Evolutionary conservation across 176 grass and related monocot genomes (phyloP).

Genomic region (Bonia amplexicaulis): DNA sequence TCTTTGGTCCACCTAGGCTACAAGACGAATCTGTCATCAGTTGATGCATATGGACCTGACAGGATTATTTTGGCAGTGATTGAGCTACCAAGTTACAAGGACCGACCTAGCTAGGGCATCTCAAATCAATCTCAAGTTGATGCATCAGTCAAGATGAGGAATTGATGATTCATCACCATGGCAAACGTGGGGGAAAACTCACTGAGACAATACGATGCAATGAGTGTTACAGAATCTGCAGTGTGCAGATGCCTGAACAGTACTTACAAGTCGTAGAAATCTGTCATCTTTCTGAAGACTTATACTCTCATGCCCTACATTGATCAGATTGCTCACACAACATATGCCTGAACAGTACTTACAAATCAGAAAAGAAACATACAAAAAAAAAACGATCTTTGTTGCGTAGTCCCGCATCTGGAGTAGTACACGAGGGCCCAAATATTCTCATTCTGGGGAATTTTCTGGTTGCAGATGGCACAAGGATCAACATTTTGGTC

Average conservation of each 20-base stretch:
- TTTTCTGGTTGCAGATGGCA: neutral
- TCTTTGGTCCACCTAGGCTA: neutral
- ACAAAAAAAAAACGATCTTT: neutral
- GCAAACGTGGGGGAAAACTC: neutral
- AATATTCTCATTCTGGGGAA: neutral
- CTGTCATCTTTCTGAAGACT: too few relatives aligned
- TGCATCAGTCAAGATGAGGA: neutral
- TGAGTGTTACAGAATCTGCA: too few relatives aligned
- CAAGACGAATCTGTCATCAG: neutral
- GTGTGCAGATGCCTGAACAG: too few relatives aligned
- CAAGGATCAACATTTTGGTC: neutral
- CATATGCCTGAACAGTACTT: neutral
- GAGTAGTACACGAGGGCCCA: neutral
- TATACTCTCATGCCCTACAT: too few relatives aligned
- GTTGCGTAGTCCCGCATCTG: neutral
- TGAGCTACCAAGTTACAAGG: neutral
- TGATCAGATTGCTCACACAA: too few relatives aligned
- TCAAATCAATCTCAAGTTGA: neutral
- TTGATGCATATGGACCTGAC: neutral
- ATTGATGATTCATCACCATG: neutral
- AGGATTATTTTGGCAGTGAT: neutral
- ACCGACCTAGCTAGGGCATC: neutral
- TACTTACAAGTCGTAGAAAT: too few relatives aligned
- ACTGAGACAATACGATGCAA: too few relatives aligned
- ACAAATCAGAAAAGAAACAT: neutral